Evolutionary conservation across 139 green algal species (phyloP), one percentile per base, ranked within the genome.

Genomic region (Astrephomene gubernaculifera): DNA sequence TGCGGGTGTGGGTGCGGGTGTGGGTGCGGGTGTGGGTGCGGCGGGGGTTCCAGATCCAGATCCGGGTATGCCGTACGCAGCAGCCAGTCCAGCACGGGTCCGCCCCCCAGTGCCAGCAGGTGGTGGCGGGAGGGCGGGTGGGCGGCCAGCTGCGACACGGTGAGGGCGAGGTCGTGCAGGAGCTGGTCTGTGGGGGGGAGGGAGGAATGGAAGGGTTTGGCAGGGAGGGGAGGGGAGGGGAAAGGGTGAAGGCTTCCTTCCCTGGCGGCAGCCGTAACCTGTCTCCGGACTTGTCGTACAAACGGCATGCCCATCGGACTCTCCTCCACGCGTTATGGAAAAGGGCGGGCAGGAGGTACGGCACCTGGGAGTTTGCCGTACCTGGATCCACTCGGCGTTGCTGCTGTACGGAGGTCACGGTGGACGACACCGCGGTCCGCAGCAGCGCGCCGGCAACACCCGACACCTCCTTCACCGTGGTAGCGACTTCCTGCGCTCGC

Each of bases 41-140:
- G n/a, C n/a, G n/a, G n/a, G n/a, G n/a, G n/a, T n/a, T n/a, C n/a
- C n/a, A n/a, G n/a, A n/a, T n/a, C n/a, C 63, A 88, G 85, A 0
- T 70, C 33, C 0, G 67, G 45, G 33, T 75, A 82, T 1, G 87
- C 87, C 39, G 79, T 69, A 25, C 44, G 31, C 1, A 94, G 81
- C n/a, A 94, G 83, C 70, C 89, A 93, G 25, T 93, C 90, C 61
- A 94, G 71, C 35, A 94, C 60, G 12, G 52, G 60, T 52, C 81
- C 73, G 49, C 88, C 86, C 35, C 91, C 91, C 19, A 92, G 71
- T 10, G 44, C 31, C 17, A 83, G 17, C 39, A 83, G 76, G 35
- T 83, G 60, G 1, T n/a, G 76, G n/a, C 76, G 76, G 9, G 76
- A 44, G 60, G 60, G 76, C 4, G 60, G 2, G 19, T 61, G 41